Evolutionary conservation across 1,284 basidiomycete species (phyloP).

Genomic region (Anthracocystis setariae): DNA sequence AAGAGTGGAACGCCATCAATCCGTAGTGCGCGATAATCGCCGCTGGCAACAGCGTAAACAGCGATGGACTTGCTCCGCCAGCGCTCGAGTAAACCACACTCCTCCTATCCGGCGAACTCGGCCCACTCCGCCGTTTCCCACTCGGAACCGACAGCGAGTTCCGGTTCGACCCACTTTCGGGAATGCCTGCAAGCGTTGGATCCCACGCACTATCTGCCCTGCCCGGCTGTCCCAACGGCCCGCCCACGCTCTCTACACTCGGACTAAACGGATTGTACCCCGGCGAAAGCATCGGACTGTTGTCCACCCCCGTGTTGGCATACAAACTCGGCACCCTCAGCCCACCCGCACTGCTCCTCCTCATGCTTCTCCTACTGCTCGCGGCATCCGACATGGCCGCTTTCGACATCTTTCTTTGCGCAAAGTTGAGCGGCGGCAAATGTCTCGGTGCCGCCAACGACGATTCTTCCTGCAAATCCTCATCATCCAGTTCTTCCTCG

Average conservation of each 20-base stretch:
- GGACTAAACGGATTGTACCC: slow-evolving; percentile 25
- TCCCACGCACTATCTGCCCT: slow-evolving; percentile 49
- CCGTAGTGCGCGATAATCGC: slow-evolving; percentile 66
- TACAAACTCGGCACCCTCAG: slow-evolving; percentile 54
- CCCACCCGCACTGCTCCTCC: slow-evolving; percentile 34
- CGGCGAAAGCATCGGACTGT: slow-evolving; percentile 30
- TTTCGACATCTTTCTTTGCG: slow-evolving; percentile 48
- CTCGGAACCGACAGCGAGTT: slow-evolving; percentile 26
- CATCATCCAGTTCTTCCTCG: slow-evolving; percentile 27
- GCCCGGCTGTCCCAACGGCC: slow-evolving; percentile 1
- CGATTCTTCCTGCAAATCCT: slow-evolving; percentile 31
- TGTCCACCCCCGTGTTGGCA: slow-evolving; percentile 58
- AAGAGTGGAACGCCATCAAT: slow-evolving; percentile 63
- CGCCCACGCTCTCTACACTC: background rate
- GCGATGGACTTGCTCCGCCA: slow-evolving; percentile 16
- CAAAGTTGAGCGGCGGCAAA: slow-evolving; percentile 62
- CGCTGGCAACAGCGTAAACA: slow-evolving; percentile 59
- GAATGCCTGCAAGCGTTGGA: slow-evolving; percentile 60
- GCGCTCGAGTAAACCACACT: background rate
- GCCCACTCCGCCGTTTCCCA: background rate
- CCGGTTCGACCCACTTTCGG: slow-evolving; percentile 43
- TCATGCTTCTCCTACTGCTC: slow-evolving; percentile 21
- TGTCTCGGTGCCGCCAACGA: slow-evolving; percentile 45
- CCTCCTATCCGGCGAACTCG: slow-evolving; percentile 4
- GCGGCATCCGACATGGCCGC: slow-evolving; percentile 42